Evolutionary conservation across 371 early-diverging fungal species (phyloP), one percentile per base, ranked within the genome.

Genomic region (Mortierella sp.): DNA sequence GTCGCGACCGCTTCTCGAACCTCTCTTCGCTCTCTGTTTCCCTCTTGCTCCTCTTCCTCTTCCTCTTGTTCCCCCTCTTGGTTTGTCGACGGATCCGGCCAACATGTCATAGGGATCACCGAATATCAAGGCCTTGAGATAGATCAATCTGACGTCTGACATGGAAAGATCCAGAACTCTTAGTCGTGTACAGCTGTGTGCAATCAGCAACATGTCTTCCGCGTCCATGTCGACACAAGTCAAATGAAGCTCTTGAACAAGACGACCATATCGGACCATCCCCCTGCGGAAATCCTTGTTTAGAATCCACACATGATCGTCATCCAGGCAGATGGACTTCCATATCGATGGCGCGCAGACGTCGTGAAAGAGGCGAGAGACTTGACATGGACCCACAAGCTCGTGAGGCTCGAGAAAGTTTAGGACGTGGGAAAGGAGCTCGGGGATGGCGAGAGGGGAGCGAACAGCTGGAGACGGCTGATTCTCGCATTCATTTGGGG

Each of bases 201-300:
- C 70, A 3, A 69, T 63, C 25, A 69, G 37, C 9, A 63, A 58
- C 43, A 69, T 27, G 27, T 69, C 70, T 8, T 58, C 63, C 24
- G 62, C 70, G 54, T 63, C 58, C 34, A 69, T 19, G 1, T n/a
- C 0, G 0, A 24, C 21, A 19, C 43, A 46, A 0, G 14, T 16
- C 27, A 69, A 21, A 4, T 6, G n/a, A 8, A 69, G 43, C 7
- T 34, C 25, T 17, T 62, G 57, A 7, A 69, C 47, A n/a, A 40
- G 53, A 16, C 57, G 54, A 13, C 70, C 63, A 27, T 69, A 62
- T 14, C 70, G 70, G 5, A 69, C 45, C 21, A 69, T 43, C 0
- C 70, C 70, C 49, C 62, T 43, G 1, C 70, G 63, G 13, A 69
- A 69, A 5, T 63, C 70, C 28, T 63, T 63, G 27, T 57, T 28